phyloP scores from a whole-genome alignment of 2,329 filamentous ascomycete species.

The Emmonsia crescens region DNA sequence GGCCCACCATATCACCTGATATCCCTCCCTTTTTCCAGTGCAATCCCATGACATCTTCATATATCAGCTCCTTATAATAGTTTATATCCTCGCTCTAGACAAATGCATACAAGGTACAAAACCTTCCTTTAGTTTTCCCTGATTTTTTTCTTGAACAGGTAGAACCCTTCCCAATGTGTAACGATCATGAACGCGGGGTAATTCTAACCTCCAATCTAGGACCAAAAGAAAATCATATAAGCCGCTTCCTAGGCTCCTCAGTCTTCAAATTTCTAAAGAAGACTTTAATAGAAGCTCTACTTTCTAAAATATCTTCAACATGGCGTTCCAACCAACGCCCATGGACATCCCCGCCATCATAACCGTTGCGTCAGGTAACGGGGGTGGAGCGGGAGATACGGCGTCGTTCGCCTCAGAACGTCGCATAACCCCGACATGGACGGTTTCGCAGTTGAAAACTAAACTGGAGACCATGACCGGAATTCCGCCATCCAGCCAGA shows the following conservation, averaged over 20 bases:
- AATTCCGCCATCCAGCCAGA: conserved; percentile 70
- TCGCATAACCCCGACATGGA: conserved; percentile 86
- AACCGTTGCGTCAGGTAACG: conserved; percentile 20
- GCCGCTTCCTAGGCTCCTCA: not conserved
- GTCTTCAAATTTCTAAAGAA: not conserved
- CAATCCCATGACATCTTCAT: not conserved
- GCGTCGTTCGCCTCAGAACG: conserved; percentile 60
- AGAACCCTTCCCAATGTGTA: not conserved
- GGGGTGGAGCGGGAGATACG: conserved; percentile 10
- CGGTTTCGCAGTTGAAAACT: conserved; percentile 67
- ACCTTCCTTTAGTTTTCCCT: not conserved
- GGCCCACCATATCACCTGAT: not conserved
- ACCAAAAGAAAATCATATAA: not conserved
- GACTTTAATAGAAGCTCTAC: conserved; percentile 5
- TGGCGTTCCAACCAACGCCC: conserved; percentile 30
- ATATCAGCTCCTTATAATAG: not conserved
- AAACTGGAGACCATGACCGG: conserved; percentile 92
- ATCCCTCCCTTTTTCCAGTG: not conserved
- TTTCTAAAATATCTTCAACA: conserved; percentile 11
- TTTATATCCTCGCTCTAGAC: not conserved
- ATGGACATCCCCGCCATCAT: conserved; percentile 31
- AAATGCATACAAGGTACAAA: not conserved
- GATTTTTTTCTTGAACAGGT: not conserved
- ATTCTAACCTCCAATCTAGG: not conserved
- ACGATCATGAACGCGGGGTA: not conserved